Evolutionary conservation across 306 rosid species (phyloP).

Genomic region (Cucumis hystrix): DNA sequence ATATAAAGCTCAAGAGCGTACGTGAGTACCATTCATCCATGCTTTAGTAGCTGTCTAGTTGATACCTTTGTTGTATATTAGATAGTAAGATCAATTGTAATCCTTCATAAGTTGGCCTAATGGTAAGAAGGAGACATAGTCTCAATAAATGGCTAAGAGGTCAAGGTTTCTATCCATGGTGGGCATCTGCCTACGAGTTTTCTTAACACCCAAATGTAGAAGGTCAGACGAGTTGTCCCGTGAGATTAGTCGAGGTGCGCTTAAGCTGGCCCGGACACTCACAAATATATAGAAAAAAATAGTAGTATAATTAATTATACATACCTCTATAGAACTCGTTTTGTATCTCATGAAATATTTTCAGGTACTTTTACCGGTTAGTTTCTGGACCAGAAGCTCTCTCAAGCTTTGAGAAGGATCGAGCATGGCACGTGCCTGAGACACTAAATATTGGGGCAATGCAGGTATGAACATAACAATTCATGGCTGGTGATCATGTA

Average conservation of each 20-base stretch:
- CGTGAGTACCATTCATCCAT: constrained; percentile 38
- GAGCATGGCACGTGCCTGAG: constrained; percentile 82
- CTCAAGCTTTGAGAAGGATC: constrained; percentile 72
- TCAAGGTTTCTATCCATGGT: too few relatives aligned
- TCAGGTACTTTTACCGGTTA: constrained; percentile 79
- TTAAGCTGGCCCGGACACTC: too few relatives aligned
- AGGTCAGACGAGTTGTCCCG: too few relatives aligned
- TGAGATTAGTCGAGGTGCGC: too few relatives aligned
- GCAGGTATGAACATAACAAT: constrained; percentile 32
- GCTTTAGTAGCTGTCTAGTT: not conserved
- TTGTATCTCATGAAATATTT: not conserved
- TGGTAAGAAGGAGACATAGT: too few relatives aligned
- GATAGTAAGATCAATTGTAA: not conserved
- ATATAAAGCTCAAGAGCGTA: constrained; percentile 86
- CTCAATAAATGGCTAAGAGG: too few relatives aligned
- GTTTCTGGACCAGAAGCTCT: constrained; percentile 69
- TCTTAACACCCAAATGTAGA: too few relatives aligned
- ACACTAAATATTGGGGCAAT: constrained; percentile 64
- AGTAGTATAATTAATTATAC: not conserved
- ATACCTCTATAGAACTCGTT: not conserved
- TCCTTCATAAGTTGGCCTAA: too few relatives aligned
- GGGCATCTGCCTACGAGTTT: too few relatives aligned
- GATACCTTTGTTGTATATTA: not conserved
- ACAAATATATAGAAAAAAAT: too few relatives aligned
- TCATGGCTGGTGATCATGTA: not conserved